Evolutionary conservation across 140 eudicot genomes (phyloP).

Genomic region (Cichorium intybus): DNA sequence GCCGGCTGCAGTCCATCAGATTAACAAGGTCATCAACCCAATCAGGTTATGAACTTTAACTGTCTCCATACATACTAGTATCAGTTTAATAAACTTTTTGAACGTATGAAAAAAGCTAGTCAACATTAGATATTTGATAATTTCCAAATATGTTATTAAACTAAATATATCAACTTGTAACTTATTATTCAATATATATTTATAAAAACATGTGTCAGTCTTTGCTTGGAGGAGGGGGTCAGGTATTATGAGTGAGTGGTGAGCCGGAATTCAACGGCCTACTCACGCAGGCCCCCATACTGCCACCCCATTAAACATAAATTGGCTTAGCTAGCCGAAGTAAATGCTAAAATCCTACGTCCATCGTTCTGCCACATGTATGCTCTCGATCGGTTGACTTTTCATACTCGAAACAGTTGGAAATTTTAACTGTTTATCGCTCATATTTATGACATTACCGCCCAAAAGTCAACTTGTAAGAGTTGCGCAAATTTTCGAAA

Average conservation of each 20-base stretch:
- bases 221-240: background rate
- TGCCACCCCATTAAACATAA: background rate
- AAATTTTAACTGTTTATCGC: background rate
- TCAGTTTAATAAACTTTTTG: too few species aligned
- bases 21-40: too few species aligned
- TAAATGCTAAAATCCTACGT: constrained; percentile 16
- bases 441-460: background rate
- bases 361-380: constrained; percentile 17
- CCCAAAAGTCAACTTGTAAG: constrained; percentile 11
- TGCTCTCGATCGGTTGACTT: constrained; percentile 17
- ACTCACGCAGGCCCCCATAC: background rate
- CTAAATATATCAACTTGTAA: too few species aligned
- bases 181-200: too few species aligned
- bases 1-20: too few species aligned
- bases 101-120: too few species aligned
- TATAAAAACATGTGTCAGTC: background rate
- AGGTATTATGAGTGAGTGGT: too few species aligned
- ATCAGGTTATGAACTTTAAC: too few species aligned
- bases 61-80: too few species aligned
- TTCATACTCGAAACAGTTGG: constrained; percentile 5
- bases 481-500: background rate
- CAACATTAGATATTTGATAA: too few species aligned
- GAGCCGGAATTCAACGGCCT: background rate
- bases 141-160: too few species aligned
- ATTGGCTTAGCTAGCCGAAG: background rate